Percentiles rank a stretch among this genome's conserved stretches.
Conservation (phyloP, 331 rosid genomes). For the Quercus lobata region DNA sequence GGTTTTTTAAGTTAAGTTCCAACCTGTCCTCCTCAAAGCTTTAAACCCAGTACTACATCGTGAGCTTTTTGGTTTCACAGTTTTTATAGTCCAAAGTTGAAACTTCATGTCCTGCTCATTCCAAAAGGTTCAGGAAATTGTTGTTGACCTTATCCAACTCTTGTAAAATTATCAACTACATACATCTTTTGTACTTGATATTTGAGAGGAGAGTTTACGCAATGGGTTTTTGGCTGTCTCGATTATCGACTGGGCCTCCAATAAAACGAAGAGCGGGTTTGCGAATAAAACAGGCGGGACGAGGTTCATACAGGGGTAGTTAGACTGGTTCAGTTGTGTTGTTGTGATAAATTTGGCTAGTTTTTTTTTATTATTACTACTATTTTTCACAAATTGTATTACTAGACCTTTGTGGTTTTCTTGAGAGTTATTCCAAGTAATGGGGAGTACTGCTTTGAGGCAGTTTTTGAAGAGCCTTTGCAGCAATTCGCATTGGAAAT, state of each 20-base stretch:
- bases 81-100: neutral
- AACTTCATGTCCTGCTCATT: neutral
- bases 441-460: constrained; percentile 54
- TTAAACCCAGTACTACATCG: too few species aligned
- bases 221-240: constrained; percentile 42
- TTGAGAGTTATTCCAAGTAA: constrained; percentile 18
- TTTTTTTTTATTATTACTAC: neutral
- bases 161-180: neutral
- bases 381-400: neutral
- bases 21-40: neutral
- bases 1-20: neutral
- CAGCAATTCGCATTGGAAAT: constrained; percentile 63
- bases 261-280: constrained; percentile 75
- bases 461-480: constrained; percentile 68
- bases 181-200: neutral
- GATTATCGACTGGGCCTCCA: constrained; percentile 57
- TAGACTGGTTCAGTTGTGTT: constrained; percentile 30
- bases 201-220: constrained; percentile 4
- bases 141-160: constrained; percentile 15
- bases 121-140: neutral
- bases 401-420: constrained; percentile 18
- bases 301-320: constrained; percentile 93
- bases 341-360: constrained; percentile 6
- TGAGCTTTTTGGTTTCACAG: too few species aligned
- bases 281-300: constrained; percentile 83